These are phyloP conservation scores for Cenchrus fungigraminus DNA, from an alignment of 176 grass and related monocot genomes.

Conservation along the genomic window DNA sequence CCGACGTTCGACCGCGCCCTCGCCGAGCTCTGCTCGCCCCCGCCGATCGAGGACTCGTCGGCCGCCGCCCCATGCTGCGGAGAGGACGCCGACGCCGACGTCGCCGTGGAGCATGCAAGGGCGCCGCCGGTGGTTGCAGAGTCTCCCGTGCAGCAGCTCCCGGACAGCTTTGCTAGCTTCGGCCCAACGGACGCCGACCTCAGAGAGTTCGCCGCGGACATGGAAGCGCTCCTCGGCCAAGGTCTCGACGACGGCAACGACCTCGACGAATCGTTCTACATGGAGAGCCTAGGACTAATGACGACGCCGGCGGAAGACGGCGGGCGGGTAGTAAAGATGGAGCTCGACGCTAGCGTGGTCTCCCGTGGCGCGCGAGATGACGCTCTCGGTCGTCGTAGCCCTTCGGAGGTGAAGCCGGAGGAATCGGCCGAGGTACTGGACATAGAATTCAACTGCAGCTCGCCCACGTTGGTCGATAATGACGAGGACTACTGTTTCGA, in stretches of 20 bases:
- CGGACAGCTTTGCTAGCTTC: slow-evolving; percentile 39
- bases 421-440: slow-evolving; percentile 52
- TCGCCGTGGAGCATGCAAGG: slow-evolving; percentile 23
- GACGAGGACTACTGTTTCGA: slow-evolving; percentile 35
- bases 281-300: slow-evolving; percentile 69
- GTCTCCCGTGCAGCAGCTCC: slow-evolving; percentile 52
- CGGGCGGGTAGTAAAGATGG: slow-evolving; percentile 54
- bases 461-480: slow-evolving; percentile 48
- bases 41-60: slow-evolving; percentile 38
- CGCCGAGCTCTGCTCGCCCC: slow-evolving; percentile 64
- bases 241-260: slow-evolving; percentile 50
- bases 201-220: slow-evolving; percentile 87
- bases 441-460: slow-evolving; percentile 59
- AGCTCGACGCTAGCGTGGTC: slow-evolving; percentile 10
- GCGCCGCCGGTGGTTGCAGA: not conserved
- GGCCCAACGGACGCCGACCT: slow-evolving; percentile 77
- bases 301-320: slow-evolving; percentile 16
- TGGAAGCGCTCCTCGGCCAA: slow-evolving; percentile 79
- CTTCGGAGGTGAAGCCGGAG: slow-evolving; percentile 40
- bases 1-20: slow-evolving; percentile 68
- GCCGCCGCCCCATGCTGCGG: slow-evolving; percentile 5
- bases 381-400: not conserved
- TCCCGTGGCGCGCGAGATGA: not conserved
- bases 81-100: slow-evolving; percentile 10
- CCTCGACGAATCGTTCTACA: slow-evolving; percentile 57